Evolutionary conservation across 2,329 filamentous ascomycete genomes (phyloP), one percentile per base, ranked within the genome.

Genomic region (Diaporthe caulivora): DNA sequence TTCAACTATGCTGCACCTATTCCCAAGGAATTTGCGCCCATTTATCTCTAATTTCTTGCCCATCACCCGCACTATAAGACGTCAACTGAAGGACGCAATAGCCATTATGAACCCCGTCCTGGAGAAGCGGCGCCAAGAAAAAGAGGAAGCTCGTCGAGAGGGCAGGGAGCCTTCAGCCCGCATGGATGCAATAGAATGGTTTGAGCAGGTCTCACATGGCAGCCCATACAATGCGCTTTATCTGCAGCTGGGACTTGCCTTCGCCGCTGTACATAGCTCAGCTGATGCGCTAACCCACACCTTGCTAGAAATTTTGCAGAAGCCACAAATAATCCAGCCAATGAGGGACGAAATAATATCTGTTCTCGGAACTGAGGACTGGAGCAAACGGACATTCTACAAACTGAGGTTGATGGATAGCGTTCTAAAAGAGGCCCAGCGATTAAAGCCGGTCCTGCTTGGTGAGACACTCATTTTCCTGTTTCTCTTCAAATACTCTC

Each of bases 31-130:
- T 21, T 7, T 62, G 5, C 34, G 57, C 37, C 44, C 44, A 21
- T 3, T 49, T 29, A 49, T 67, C 15, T 21, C 44, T 44, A 82
- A 84, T 77, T 82, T 87, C 72, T 74, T 87, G 18, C 85, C 86
- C 2, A 79, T 81, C 31, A 82, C 82, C 18, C 77, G 76, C 37
- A 80, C 79, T 21, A 74, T 85, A n/a, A 82, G 85, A 7, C 71
- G 76, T 7, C 80, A 85, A 29, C 34, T 78, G 5, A 80, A 82
- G 29, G 29, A 55, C 8, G 17, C 53, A 15, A 34, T 55, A 29
- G 21, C 53, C 29, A 55, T 55, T 21, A 55, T 55, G 53, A 17
- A 55, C 29, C 53, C 53, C 4, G 1, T 55, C 21, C 18, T 55
- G 29, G 53, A 55, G 53, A 55, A 34, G 53, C 53, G 53, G 29